Percentiles rank a stretch among this genome's conserved stretches.
Conservation (phyloP, 148 eudicot species). For the Spergularia marina region DNA sequence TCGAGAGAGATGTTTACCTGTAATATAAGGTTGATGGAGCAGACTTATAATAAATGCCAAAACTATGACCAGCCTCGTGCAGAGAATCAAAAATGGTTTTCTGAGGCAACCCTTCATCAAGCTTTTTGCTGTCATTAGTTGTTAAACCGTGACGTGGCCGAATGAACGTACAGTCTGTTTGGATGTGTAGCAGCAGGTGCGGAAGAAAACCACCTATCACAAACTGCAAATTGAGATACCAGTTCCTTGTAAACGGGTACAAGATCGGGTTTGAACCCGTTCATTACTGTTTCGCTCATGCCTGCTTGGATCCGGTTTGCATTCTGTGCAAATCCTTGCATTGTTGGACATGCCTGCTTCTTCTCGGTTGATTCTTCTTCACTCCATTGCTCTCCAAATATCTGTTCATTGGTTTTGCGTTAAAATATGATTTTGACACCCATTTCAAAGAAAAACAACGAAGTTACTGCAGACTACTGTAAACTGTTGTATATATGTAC, state of each 20-base stretch:
- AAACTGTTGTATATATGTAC: slow-evolving; percentile 8
- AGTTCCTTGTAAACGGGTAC: slow-evolving; percentile 60
- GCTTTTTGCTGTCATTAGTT: slow-evolving; percentile 21
- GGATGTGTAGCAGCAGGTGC: slow-evolving; percentile 36
- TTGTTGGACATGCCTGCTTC: slow-evolving; percentile 30
- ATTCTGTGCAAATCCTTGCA: slow-evolving; percentile 61
- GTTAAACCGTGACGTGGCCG: slow-evolving; percentile 34
- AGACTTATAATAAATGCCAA: slow-evolving; percentile 31
- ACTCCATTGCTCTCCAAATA: slow-evolving; percentile 50
- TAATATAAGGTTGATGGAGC: slow-evolving; percentile 34
- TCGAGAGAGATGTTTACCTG: slow-evolving; percentile 20
- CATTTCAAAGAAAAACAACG: too few species aligned
- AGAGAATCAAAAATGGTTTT: slow-evolving; percentile 35
- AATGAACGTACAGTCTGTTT: slow-evolving; percentile 30
- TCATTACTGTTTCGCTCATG: slow-evolving; percentile 55
- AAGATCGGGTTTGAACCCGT: slow-evolving; percentile 53
- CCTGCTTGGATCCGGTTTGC: slow-evolving; percentile 41
- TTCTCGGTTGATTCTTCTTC: slow-evolving; percentile 19
- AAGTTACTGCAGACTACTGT: too few species aligned
- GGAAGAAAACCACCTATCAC: slow-evolving; percentile 45
- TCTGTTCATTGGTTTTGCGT: slow-evolving; percentile 5
- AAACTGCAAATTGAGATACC: slow-evolving; percentile 54
- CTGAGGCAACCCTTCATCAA: slow-evolving; percentile 29
- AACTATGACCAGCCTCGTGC: slow-evolving; percentile 20
- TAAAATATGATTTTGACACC: too few species aligned